Evolutionary conservation across 1,284 basidiomycete genomes (phyloP), one percentile per base, ranked within the genome.

Genomic region (Sanghuangporus sanghuang): DNA sequence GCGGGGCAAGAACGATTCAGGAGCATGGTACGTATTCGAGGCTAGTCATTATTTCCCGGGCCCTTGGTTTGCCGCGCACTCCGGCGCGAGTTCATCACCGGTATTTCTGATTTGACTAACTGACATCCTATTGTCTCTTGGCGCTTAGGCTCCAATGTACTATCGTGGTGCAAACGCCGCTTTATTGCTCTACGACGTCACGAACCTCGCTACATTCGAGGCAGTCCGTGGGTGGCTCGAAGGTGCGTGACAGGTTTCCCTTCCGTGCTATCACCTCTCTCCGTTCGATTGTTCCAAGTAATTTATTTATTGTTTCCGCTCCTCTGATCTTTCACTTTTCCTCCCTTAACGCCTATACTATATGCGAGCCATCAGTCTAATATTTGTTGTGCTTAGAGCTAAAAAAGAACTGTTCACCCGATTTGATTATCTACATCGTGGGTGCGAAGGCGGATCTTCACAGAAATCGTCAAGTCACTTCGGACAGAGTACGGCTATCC

Each of bases 121-220:
- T 18, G 66, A 67, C 67, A 55, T 67, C 62, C 60, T 42, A 59
- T 53, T 18, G 52, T 38, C 40, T 55, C 36, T 46, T 48, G 46
- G 48, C 49, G 18, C n/a, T 60, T 72, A 93, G 93, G 95, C 95
- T 69, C 96, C 96, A 64, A 97, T 99, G 92, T 99, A 99, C 82
- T 98, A 98, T 83, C 89, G 97, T 74, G 96, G 96, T 72, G 95
- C 96, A 67, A 94, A 96, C 72, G 96, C 96, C 63, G 96, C 97
- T 32, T 86, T 99, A 60, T 84, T 98, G 67, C 86, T 98, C 70
- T 99, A 99, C 78, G 96, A 99, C 81, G 95, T 99, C 70, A 99
- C 97, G 71, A 93, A 93, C 76, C 81, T 85, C 68, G 81, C 89
- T 64, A 93, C 92, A 56, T 96, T 98, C 78, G 85, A 93, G 66